Percentiles rank a stretch among this genome's conserved stretches.
Evolutionary conservation across 2,329 filamentous ascomycete species (phyloP).

Genomic region (Colletotrichum trifolii): DNA sequence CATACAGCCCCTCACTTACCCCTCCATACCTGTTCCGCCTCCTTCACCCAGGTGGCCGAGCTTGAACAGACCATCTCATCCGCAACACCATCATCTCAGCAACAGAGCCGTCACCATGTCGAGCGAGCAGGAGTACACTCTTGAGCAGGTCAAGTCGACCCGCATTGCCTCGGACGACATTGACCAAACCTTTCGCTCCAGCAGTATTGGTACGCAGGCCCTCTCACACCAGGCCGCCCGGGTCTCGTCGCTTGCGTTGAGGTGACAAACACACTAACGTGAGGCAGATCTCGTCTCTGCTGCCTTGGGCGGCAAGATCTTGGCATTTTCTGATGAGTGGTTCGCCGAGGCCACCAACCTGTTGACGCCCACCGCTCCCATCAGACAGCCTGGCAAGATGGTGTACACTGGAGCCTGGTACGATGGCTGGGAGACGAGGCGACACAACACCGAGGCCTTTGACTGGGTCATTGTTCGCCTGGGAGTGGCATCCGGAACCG

Average conservation of each 20-base stretch:
- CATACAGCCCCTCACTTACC: conserved; percentile 13
- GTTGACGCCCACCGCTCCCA: conserved; percentile 71
- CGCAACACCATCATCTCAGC: too few species aligned
- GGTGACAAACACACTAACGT: conserved; percentile 8
- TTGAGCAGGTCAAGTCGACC: conserved; percentile 64
- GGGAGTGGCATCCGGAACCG: conserved; percentile 76
- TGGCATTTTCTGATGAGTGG: conserved; percentile 76
- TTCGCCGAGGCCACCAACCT: conserved; percentile 75
- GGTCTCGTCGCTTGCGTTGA: too few species aligned
- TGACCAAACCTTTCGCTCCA: conserved; percentile 70
- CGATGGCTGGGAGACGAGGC: conserved; percentile 76
- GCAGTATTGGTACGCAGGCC: conserved; percentile 65
- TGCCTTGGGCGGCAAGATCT: conserved; percentile 70
- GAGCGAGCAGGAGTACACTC: conserved; percentile 62
- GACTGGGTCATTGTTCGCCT: conserved; percentile 76
- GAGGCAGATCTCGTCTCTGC: conserved; percentile 69
- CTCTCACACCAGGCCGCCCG: background rate
- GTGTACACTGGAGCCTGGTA: conserved; percentile 77
- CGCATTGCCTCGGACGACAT: conserved; percentile 64
- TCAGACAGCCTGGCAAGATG: conserved; percentile 74
- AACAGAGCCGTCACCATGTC: conserved; percentile 42
- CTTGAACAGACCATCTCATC: too few species aligned
- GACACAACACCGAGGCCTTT: conserved; percentile 72
- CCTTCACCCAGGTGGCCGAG: background rate
- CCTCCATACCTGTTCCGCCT: conserved; percentile 5